Evolutionary conservation across 176 grass and related monocot species (phyloP), one percentile per base, ranked within the genome.

Genomic region (Phragmites australis): DNA sequence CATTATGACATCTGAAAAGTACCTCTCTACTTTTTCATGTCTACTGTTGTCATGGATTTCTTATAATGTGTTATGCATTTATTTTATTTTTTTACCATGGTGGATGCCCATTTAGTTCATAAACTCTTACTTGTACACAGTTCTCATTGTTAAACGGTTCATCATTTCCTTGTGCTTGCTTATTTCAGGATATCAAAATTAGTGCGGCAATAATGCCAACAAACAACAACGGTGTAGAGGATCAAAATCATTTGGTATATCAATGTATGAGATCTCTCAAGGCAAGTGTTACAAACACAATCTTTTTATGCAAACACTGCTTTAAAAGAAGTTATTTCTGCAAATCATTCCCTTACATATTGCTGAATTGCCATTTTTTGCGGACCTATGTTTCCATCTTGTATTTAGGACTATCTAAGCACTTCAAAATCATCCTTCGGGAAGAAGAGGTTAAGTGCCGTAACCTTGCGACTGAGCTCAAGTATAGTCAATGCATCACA

Each of bases 171-270:
- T 74, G 18, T 70, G 10, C 27, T 65, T 65, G 65, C 34, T 40
- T 60, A 50, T 78, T 78, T 59, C 72, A 88, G 85, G 86, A 92
- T 72, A 83, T 92, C 44, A 62, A 73, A 63, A 82, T 76, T 54
- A 86, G 18, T 48, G 43, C 25, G 44, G 63, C 22, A n/a, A 83
- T 54, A 27, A 75, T 53, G 75, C 26, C n/a, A n/a, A 21, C 41
- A 42, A 9, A 52, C 53, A 52, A 67, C 8, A 49, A 39, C 9
- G 12, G 5, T 44, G 16, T 45, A 27, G 43, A 60, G 41, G 60
- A 78, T 16, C 65, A 88, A 61, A 83, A 37, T 23, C 58, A 78
- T 65, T 65, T 83, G 30, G 80, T 68, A 49, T 56, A 57, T 71
- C 65, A 61, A 48, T 62, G 55, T 42, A 57, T 15, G 46, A 83